These are phyloP conservation scores for Jamesozyma spencerorum DNA, from an alignment of 805 yeast genomes.

Conservation along the genomic window DNA sequence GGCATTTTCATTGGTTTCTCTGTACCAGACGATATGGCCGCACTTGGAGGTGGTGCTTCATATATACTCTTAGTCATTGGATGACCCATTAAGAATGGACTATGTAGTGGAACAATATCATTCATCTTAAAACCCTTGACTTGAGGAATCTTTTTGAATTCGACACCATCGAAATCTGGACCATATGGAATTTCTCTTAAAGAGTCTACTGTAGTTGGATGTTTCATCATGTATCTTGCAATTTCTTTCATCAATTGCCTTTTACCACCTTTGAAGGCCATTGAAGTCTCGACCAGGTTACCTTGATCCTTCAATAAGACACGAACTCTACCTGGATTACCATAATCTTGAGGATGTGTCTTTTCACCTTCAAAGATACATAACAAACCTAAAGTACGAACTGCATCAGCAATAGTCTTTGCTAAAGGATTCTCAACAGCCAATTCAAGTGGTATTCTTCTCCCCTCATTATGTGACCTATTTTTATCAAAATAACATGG, in stretches of 20 bases:
- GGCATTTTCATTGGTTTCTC: conserved; percentile 26
- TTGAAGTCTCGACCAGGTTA: conserved; percentile 25
- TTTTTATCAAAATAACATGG: conserved; percentile 87
- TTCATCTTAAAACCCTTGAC: conserved; percentile 87
- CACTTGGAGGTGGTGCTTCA: conserved; percentile 41
- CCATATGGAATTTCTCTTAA: conserved; percentile 60
- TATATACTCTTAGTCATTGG: conserved; percentile 71
- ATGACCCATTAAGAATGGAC: conserved; percentile 70
- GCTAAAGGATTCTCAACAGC: conserved; percentile 89
- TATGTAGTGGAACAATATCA: conserved; percentile 78
- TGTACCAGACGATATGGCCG: conserved; percentile 12
- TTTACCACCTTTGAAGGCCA: conserved; percentile 36
- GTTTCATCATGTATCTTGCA: conserved; percentile 48
- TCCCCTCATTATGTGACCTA: conserved; percentile 70
- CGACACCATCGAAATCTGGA: conserved; percentile 47
- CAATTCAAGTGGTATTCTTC: conserved; percentile 58
- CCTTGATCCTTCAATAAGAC: conserved; percentile 53
- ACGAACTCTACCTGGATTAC: conserved; percentile 94
- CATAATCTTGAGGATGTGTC: conserved; percentile 92
- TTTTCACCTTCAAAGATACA: conserved; percentile 67
- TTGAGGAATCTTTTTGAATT: conserved; percentile 53
- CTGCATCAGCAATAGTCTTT: conserved; percentile 69
- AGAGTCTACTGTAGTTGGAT: conserved; percentile 62
- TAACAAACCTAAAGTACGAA: conserved; percentile 28
- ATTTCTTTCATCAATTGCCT: conserved; percentile 55